A percentile compares a stretch with the other conserved stretches of the same genome.
Evolutionary conservation across 2,329 filamentous ascomycete genomes (phyloP).

Genomic region (Epichloe coenophiala): DNA sequence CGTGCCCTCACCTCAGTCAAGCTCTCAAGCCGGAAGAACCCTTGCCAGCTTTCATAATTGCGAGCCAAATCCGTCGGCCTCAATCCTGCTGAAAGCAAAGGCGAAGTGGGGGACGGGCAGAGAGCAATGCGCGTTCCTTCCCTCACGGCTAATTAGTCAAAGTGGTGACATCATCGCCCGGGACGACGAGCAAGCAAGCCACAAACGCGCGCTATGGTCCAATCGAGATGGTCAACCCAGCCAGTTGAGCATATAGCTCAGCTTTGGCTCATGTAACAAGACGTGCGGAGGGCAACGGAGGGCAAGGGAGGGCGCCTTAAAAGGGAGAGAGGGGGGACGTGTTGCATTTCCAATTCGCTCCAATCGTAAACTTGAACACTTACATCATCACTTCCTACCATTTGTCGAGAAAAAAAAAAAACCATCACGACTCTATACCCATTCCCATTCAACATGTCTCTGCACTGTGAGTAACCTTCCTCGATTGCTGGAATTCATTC

Average conservation of each 20-base stretch:
- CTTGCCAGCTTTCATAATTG: too few species aligned
- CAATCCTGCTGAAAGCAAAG: neutral
- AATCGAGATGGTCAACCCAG: slow-evolving; percentile 10
- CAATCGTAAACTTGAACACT: neutral
- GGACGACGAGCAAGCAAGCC: slow-evolving; percentile 7
- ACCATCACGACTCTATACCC: neutral
- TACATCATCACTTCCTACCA: neutral
- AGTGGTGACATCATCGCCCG: slow-evolving; percentile 21
- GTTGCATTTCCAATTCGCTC: neutral
- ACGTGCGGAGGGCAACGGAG: neutral
- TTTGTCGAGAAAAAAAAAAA: neutral
- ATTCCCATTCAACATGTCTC: slow-evolving; percentile 34
- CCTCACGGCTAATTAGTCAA: neutral
- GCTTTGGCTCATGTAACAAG: neutral
- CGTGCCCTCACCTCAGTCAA: too few species aligned
- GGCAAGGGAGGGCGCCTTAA: neutral
- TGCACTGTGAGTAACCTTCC: slow-evolving; percentile 34
- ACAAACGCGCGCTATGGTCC: slow-evolving; percentile 4
- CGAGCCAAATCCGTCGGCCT: neutral
- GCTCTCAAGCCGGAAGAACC: neutral
- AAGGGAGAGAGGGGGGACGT: neutral
- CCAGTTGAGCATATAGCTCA: neutral
- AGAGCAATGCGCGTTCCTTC: neutral
- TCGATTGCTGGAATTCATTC: too few species aligned
- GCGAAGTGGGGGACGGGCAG: neutral